These are phyloP conservation scores for Dryas alaskensis DNA, from an alignment of 306 rosid species.

Conservation along the genomic window DNA sequence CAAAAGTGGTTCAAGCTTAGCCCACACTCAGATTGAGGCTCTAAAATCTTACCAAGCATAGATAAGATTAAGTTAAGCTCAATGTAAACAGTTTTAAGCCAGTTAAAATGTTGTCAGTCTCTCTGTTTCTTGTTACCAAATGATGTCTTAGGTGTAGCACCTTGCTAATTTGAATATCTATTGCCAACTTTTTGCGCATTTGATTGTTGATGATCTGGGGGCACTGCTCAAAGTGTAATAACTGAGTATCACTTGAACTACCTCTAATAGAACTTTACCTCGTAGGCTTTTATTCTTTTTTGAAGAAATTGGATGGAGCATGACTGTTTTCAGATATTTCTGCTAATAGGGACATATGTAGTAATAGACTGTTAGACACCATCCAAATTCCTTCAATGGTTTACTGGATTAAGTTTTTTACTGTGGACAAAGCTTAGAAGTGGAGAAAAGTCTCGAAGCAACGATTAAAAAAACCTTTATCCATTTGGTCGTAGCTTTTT, in stretches of 20 bases:
- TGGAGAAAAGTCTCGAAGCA: background rate
- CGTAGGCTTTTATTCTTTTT: no score
- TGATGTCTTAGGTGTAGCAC: background rate
- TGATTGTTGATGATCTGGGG: background rate
- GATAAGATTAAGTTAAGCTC: background rate
- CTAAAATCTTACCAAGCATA: background rate
- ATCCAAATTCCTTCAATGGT: background rate
- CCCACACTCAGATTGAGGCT: background rate
- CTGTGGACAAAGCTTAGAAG: background rate
- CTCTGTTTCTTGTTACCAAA: background rate
- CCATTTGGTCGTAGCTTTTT: background rate
- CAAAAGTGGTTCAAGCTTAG: background rate
- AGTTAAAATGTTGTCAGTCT: background rate
- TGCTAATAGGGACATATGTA: background rate
- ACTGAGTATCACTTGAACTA: background rate
- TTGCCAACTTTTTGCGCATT: background rate
- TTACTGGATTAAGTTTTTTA: background rate
- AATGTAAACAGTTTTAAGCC: background rate
- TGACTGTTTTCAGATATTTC: background rate
- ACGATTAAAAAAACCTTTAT: background rate
- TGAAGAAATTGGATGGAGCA: background rate
- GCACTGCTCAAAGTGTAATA: background rate
- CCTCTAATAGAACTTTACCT: no score
- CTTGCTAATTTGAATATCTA: background rate
- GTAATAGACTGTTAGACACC: background rate